These are phyloP conservation scores for Penicillium simplicissimum DNA, from an alignment of 495 filamentous ascomycete genomes.

Conservation along the genomic window DNA sequence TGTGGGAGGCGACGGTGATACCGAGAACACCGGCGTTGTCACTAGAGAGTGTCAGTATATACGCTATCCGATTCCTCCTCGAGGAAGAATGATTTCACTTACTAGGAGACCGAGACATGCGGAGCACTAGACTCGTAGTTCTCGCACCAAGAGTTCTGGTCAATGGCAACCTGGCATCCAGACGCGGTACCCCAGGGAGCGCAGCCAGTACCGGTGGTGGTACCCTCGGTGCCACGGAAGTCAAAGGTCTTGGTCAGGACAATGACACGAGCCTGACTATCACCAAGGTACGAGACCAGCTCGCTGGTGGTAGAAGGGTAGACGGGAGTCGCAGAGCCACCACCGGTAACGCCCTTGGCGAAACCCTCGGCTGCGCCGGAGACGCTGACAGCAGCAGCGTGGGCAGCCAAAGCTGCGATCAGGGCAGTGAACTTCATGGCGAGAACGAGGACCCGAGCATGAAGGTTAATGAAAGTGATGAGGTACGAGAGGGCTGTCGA, in stretches of 20 bases:
- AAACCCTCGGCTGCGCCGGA: slow-evolving; percentile 44
- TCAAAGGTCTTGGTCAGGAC: slow-evolving; percentile 45
- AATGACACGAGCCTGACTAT: slow-evolving; percentile 39
- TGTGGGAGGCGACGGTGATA: slow-evolving; percentile 49
- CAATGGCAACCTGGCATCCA: slow-evolving; percentile 55
- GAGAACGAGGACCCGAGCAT: slow-evolving; percentile 6
- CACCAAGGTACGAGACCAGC: slow-evolving; percentile 47
- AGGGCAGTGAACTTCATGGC: slow-evolving; percentile 25
- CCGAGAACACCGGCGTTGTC: slow-evolving; percentile 46
- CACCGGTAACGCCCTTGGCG: slow-evolving; percentile 43
- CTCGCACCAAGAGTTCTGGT: slow-evolving; percentile 50
- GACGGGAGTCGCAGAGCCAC: slow-evolving; percentile 39
- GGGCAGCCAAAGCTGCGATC: slow-evolving; percentile 26
- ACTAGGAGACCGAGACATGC: slow-evolving; percentile 42
- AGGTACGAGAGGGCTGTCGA: not conserved
- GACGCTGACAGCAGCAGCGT: slow-evolving; percentile 35
- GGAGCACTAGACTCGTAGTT: slow-evolving; percentile 43
- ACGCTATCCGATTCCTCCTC: not conserved
- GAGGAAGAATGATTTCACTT: not conserved
- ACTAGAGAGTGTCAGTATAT: slow-evolving; percentile 11
- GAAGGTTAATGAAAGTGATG: slow-evolving; percentile 1
- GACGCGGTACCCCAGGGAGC: slow-evolving; percentile 46
- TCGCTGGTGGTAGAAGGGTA: slow-evolving; percentile 41
- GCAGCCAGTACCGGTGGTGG: slow-evolving; percentile 44
- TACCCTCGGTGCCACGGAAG: slow-evolving; percentile 47